phyloP scores from a whole-genome alignment of 192 early-diverging fungal species.

The Entrophospora sp. region DNA sequence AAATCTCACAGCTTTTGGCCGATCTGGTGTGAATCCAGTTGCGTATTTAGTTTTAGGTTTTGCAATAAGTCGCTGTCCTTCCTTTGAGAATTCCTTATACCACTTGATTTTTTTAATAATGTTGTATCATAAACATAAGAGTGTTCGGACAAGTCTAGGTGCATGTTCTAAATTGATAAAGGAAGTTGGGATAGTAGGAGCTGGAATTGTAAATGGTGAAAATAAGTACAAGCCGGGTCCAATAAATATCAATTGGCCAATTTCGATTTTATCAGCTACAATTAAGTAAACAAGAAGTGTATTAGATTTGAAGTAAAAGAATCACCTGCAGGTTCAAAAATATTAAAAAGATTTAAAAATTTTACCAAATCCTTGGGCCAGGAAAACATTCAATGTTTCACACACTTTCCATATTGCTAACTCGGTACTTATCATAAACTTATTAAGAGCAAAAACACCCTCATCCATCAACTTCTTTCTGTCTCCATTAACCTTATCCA shows the following conservation, averaged over 20 bases:
- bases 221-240: neutral
- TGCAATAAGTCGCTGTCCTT: neutral
- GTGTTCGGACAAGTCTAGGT: constrained; percentile 1
- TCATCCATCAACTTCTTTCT: neutral
- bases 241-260: constrained; percentile 16
- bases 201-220: neutral
- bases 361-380: constrained; percentile 6
- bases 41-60: neutral
- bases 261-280: constrained; percentile 9
- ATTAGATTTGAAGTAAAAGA: neutral
- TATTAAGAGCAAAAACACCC: neutral
- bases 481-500: neutral
- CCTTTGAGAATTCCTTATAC: neutral
- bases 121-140: neutral
- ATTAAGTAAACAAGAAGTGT: constrained; percentile 1
- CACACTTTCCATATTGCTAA: neutral
- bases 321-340: constrained; percentile 4
- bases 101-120: neutral
- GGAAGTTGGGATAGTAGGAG: constrained; percentile 9
- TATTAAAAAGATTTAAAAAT: neutral
- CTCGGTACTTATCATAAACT: neutral
- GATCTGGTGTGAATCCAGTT: neutral
- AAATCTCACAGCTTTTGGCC: neutral
- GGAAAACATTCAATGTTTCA: neutral
- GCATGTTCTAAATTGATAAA: neutral